These are phyloP conservation scores for Phytophthora rubi DNA, from an alignment of 352 stramenopile species.

Conservation along the genomic window DNA sequence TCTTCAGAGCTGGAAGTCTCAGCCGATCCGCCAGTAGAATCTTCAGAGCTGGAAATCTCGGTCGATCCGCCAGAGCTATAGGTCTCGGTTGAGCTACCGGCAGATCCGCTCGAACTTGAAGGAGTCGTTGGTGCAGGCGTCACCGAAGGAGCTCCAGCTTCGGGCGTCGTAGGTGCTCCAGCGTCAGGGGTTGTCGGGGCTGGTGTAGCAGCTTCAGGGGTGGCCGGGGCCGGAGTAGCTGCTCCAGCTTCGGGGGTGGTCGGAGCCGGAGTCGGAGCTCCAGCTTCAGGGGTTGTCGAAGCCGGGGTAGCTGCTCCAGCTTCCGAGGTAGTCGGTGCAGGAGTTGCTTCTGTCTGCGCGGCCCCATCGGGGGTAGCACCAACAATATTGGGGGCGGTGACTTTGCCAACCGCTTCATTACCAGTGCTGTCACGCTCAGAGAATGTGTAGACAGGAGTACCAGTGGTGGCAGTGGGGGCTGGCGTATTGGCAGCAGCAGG, in stretches of 20 bases:
- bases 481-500: slow-evolving; percentile 11
- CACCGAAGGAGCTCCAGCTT: not conserved
- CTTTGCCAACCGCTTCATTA: slow-evolving; percentile 29
- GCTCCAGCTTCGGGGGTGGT: not conserved
- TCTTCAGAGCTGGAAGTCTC: not conserved
- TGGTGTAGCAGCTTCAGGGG: not conserved
- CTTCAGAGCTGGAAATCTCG: not conserved
- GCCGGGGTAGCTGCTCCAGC: not conserved
- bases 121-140: not conserved
- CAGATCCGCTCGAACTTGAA: not conserved
- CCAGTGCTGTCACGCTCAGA: slow-evolving; percentile 11
- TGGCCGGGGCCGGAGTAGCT: not conserved
- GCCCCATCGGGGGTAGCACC: not conserved
- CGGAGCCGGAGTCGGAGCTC: no score
- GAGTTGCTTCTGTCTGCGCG: not conserved
- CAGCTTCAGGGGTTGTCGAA: not conserved
- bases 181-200: not conserved
- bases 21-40: no score
- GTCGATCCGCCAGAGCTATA: not conserved
- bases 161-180: not conserved
- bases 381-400: not conserved
- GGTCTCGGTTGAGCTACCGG: not conserved
- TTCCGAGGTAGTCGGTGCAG: not conserved
- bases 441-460: slow-evolving; percentile 26
- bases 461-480: slow-evolving; percentile 5